Conservation (phyloP, 2,329 filamentous ascomycete species). For the Sporothrix pallida region DNA sequence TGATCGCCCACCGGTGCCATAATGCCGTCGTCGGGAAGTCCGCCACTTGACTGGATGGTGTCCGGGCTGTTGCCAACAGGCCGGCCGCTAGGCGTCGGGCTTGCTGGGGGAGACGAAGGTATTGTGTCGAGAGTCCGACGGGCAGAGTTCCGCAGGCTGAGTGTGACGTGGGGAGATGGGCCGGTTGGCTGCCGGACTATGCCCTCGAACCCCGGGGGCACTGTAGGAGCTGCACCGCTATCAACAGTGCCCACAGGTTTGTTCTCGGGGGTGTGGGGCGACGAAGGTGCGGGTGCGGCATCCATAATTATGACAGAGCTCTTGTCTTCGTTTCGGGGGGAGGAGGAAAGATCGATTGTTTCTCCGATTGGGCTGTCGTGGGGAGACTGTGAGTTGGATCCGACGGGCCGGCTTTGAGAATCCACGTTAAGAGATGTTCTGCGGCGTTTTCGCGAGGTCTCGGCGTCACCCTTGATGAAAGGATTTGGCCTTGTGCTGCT, state of each 20-base stretch:
- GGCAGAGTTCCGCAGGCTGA: slow-evolving; percentile 60
- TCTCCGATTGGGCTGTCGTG: neutral
- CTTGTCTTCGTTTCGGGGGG: neutral
- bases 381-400: slow-evolving; percentile 47
- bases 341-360: neutral
- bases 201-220: neutral
- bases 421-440: slow-evolving; percentile 61
- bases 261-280: slow-evolving; percentile 17
- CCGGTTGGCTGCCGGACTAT: neutral
- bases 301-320: slow-evolving; percentile 20
- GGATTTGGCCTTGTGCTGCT: slow-evolving; percentile 68
- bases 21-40: slow-evolving; percentile 42
- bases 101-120: slow-evolving; percentile 50
- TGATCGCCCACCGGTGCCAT: slow-evolving; percentile 51
- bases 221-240: too few relatives aligned
- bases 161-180: slow-evolving; percentile 52
- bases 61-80: slow-evolving; percentile 14
- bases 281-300: neutral
- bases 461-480: slow-evolving; percentile 64
- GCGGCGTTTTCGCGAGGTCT: slow-evolving; percentile 64
- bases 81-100: slow-evolving; percentile 29
- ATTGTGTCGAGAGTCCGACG: slow-evolving; percentile 49
- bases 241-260: neutral
- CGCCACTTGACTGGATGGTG: slow-evolving; percentile 38
- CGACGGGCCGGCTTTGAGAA: slow-evolving; percentile 60